Evolutionary conservation across 345 rosid species (phyloP), one percentile per base, ranked within the genome.

Genomic region (Excoecaria cochinchinensis): DNA sequence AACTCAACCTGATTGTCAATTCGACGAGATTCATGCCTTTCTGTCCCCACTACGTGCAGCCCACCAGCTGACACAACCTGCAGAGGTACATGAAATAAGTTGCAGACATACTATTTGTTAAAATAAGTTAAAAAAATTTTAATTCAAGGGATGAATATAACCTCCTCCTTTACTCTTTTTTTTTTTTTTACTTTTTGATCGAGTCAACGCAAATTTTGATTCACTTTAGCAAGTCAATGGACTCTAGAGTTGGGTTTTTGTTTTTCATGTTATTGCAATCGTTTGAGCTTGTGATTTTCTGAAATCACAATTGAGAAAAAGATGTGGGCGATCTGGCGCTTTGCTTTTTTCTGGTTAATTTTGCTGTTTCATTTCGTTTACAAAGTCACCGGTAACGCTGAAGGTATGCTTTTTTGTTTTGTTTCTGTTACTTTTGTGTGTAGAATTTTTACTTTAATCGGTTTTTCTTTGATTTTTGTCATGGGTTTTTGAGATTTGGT

Each of bases 61-160:
- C 99, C 99, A 81, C 97, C 99, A 61, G 97, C 94, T 74, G 86
- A 89, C 72, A 92, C 94, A 72, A 88, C 99, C 99, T 95, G 82
- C 78, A 84, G 59, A 42, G 50, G 73, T 68, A 75, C 75, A 72
- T 39, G 36, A 79, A 66, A 8, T 42, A 57, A 48, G 70, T 53
- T 79, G 59, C 69, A 73, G 46, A 56, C 63, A 71, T 17, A 69
- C 21, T 66, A 52, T 57, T 69, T 62, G 36, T 59, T 22, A 67
- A 80, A 74, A 75, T 66, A 72, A 74, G 67, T 64, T 40, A n/a
- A n/a, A n/a, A n/a, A n/a, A n/a, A 51, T n/a, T 59, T 72, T 50
- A 63, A 68, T 64, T 71, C 6, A 36, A 8, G 22, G 39, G 21
- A 75, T 42, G 36, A 56, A 40, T 22, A 65, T 36, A 78, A 90